These are phyloP conservation scores for Paxillus ammoniavirescens DNA, from an alignment of 768 basidiomycete genomes.

Conservation along the genomic window DNA sequence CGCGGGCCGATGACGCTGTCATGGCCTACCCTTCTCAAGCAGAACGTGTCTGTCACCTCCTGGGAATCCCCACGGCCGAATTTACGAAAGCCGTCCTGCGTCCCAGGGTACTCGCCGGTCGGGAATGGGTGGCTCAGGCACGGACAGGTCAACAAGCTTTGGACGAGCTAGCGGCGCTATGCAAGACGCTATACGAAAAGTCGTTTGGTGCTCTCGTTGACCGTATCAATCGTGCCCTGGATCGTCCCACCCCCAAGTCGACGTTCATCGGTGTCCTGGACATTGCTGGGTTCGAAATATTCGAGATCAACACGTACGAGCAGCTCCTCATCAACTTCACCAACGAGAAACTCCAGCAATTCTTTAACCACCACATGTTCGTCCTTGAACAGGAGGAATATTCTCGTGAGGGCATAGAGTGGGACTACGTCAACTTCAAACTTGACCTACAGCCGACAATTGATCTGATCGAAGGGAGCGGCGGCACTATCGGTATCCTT, in stretches of 20 bases:
- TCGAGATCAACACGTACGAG: constrained; percentile 92
- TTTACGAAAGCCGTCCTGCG: constrained; percentile 87
- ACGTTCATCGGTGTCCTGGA: constrained; percentile 98
- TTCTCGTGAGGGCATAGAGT: constrained; percentile 91
- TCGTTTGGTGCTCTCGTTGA: constrained; percentile 93
- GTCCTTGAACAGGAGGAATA: constrained; percentile 99
- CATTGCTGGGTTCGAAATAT: constrained; percentile 99
- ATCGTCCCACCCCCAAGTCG: constrained; percentile 86
- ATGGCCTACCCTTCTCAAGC: constrained; percentile 84
- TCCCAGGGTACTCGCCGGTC: constrained; percentile 88
- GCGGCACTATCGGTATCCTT: constrained; percentile 76
- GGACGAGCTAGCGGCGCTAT: constrained; percentile 87
- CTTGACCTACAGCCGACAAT: constrained; percentile 97
- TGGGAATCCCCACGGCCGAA: constrained; percentile 84
- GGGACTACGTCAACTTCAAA: constrained; percentile 98
- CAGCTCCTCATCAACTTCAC: constrained; percentile 98
- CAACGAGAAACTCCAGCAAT: constrained; percentile 97
- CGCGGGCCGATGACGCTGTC: constrained; percentile 74
- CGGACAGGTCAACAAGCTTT: constrained; percentile 88
- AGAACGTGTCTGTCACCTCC: constrained; percentile 84
- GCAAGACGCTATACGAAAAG: constrained; percentile 97
- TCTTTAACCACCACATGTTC: constrained; percentile 99
- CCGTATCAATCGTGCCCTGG: constrained; percentile 90
- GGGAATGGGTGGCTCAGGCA: constrained; percentile 96
- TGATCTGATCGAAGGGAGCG: constrained; percentile 89